Evolutionary conservation across 768 basidiomycete genomes (phyloP), one percentile per base, ranked within the genome.

Genomic region (Boletus subparvulus): DNA sequence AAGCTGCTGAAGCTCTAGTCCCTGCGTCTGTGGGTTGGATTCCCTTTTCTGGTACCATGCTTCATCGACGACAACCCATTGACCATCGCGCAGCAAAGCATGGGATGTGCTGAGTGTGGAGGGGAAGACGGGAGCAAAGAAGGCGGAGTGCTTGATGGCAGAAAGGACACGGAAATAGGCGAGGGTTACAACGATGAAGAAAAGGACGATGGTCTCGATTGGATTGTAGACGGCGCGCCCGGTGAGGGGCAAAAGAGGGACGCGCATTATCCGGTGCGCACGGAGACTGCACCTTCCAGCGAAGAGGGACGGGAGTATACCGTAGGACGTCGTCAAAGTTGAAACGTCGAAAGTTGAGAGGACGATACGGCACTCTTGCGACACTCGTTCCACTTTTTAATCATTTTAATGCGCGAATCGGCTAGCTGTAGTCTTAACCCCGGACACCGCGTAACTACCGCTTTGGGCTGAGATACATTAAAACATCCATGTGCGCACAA

Each of bases 121-220:
- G 0, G 80, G 78, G 6, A 79, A 60, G 16, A 78, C 67, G 1
- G 87, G 78, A 1, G 84, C 84, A 52, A 94, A 82, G 73, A 94
- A 88, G 24, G 90, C 80, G 0, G 90, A 92, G 65, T 94, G 86
- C 65, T 95, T 94, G 68, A 98, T 90, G 50, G 90, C 90, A 54
- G 84, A 84, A 58, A 99, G 83, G 62, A 97, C 81, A 67, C 96
- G 94, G 72, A 98, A 97, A 73, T 98, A 98, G 46, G 92, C 90
- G 50, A 98, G 82, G 1, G 97, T 98, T 21, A 90, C 89, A 57
- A 95, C 71, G 66, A 94, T 84, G 71, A 87, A 92, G 77, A 92
- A 89, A 70, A 86, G 84, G 54, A 97, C 94, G 61, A 97, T 93
- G 9, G 90, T 89, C 68, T 98, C 95, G 60, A 92, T 90, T 47